phyloP scores from a whole-genome alignment of 2,329 filamentous ascomycete species.

The Atkinsonella texensis region DNA sequence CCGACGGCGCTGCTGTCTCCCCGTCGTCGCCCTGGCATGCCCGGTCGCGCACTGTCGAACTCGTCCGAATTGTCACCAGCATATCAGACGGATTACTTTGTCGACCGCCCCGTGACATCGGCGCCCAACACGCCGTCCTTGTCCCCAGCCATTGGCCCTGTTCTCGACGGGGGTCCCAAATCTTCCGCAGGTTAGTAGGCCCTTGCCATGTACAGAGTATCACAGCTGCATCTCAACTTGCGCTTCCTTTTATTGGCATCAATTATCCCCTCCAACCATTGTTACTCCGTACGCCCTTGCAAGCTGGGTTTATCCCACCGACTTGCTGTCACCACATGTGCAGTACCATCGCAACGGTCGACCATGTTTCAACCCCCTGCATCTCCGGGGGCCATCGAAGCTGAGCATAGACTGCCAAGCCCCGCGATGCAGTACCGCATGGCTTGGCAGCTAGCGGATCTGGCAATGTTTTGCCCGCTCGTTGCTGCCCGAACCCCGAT shows the following conservation, averaged over 20 bases:
- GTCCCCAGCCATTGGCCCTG: conserved; percentile 5
- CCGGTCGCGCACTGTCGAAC: conserved; percentile 32
- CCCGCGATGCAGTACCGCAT: neutral
- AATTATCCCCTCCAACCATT: neutral
- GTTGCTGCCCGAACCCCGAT: conserved; percentile 1
- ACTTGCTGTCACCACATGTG: neutral
- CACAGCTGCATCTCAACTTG: neutral
- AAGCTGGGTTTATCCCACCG: neutral
- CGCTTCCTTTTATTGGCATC: neutral
- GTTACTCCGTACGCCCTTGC: neutral
- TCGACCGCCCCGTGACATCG: conserved; percentile 18
- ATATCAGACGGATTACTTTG: conserved; percentile 16
- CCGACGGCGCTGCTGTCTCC: conserved; percentile 31
- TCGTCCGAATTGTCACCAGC: conserved; percentile 31
- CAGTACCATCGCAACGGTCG: neutral
- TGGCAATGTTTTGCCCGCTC: conserved; percentile 2
- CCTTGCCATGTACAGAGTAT: neutral
- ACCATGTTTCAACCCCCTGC: neutral
- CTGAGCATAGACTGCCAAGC: neutral
- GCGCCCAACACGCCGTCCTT: conserved; percentile 18
- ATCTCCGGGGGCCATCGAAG: neutral
- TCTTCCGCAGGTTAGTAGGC: conserved; percentile 2
- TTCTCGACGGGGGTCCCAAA: conserved; percentile 1
- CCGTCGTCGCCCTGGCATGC: conserved; percentile 30
- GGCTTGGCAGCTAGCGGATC: conserved; percentile 8